Evolutionary conservation across 306 rosid species (phyloP).

Genomic region (Neltuma alba): DNA sequence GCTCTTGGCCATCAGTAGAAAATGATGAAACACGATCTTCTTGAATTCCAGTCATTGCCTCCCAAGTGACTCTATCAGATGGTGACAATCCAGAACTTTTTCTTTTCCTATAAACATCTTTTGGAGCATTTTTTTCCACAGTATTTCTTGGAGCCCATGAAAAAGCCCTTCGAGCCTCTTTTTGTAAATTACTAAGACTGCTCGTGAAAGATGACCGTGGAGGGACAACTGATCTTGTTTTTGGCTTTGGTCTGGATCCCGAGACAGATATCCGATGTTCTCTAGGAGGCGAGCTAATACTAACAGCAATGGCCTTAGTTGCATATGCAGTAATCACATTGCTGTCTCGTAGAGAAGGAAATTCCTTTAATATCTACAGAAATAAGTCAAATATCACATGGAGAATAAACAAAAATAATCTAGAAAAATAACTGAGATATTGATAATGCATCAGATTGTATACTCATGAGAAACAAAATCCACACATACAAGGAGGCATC

Average conservation of each 20-base stretch:
- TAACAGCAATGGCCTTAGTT: slow-evolving; percentile 80
- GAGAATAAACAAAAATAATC: slow-evolving; percentile 26
- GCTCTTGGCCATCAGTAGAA: slow-evolving; percentile 92
- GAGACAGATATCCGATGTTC: slow-evolving; percentile 89
- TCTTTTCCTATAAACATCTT: slow-evolving; percentile 90
- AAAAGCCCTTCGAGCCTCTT: slow-evolving; percentile 96
- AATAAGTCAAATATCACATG: slow-evolving; percentile 29
- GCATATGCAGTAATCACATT: slow-evolving; percentile 72
- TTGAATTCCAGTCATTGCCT: slow-evolving; percentile 96
- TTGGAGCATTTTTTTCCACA: slow-evolving; percentile 76
- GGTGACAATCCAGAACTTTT: slow-evolving; percentile 91
- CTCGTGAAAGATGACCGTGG: slow-evolving; percentile 75
- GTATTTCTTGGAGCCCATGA: slow-evolving; percentile 92
- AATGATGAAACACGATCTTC: slow-evolving; percentile 80
- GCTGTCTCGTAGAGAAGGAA: slow-evolving; percentile 86
- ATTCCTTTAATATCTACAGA: slow-evolving; percentile 85
- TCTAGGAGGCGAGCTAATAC: slow-evolving; percentile 83
- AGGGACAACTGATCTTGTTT: slow-evolving; percentile 67
- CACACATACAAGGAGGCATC: slow-evolving; percentile 14
- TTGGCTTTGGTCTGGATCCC: slow-evolving; percentile 79
- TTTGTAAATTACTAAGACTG: slow-evolving; percentile 90
- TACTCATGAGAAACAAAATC: slow-evolving; percentile 15
- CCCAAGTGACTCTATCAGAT: slow-evolving; percentile 97
- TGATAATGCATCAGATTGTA: slow-evolving; percentile 1
- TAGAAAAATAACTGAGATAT: slow-evolving; percentile 25